Evolutionary conservation across 352 stramenopile genomes (phyloP).

Genomic region (Globisporangium cystogenes): DNA sequence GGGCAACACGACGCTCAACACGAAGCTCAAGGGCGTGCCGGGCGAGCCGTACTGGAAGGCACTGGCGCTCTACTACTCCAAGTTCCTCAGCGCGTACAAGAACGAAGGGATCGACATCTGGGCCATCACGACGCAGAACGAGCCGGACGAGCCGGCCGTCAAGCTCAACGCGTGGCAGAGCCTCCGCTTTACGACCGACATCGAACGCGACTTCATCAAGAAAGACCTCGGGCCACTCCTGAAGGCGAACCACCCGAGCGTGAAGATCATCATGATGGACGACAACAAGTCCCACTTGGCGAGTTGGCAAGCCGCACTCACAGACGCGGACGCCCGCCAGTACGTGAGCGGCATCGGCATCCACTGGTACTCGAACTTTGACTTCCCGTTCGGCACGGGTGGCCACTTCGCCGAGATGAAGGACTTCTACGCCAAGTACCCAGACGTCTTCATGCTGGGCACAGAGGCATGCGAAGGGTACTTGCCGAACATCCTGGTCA

Average conservation of each 20-base stretch:
- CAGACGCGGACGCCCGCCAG: slow-evolving; percentile 38
- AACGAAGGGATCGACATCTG: slow-evolving; percentile 69
- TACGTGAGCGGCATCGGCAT: slow-evolving; percentile 85
- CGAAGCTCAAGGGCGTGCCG: slow-evolving; percentile 42
- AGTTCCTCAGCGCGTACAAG: slow-evolving; percentile 86
- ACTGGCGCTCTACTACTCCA: slow-evolving; percentile 82
- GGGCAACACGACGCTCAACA: slow-evolving; percentile 50
- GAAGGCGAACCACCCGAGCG: slow-evolving; percentile 50
- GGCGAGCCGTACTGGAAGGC: slow-evolving; percentile 68
- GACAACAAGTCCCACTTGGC: slow-evolving; percentile 74
- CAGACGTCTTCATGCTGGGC: slow-evolving; percentile 72
- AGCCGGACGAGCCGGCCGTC: slow-evolving; percentile 51
- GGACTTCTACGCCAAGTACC: slow-evolving; percentile 48
- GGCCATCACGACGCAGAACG: slow-evolving; percentile 86
- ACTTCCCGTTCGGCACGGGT: slow-evolving; percentile 33
- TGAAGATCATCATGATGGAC: slow-evolving; percentile 83
- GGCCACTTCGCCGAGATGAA: slow-evolving; percentile 46
- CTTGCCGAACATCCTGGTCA: slow-evolving; percentile 38
- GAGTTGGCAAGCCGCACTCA: slow-evolving; percentile 28
- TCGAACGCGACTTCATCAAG: slow-evolving; percentile 74
- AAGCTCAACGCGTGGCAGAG: slow-evolving; percentile 54
- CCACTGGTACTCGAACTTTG: slow-evolving; percentile 81
- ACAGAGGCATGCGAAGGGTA: slow-evolving; percentile 77
- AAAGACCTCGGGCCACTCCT: slow-evolving; percentile 71
- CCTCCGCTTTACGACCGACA: slow-evolving; percentile 37